phyloP scores from a whole-genome alignment of 2,329 filamentous ascomycete genomes.

The Pseudogymnoascus destructans region DNA sequence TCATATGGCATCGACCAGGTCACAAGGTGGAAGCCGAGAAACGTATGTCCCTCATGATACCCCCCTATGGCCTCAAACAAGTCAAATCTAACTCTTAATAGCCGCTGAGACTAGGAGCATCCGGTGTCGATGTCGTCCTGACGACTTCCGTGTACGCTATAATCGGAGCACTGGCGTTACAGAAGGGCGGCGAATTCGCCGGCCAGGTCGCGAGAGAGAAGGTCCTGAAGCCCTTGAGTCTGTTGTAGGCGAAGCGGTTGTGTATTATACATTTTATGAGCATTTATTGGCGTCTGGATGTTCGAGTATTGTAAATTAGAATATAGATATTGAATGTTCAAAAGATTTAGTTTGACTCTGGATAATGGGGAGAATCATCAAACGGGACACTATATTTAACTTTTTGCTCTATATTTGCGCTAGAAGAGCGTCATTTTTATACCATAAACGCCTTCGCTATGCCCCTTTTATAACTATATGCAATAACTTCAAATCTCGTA shows the following conservation, averaged over 20 bases:
- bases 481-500: background rate
- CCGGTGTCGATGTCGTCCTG: conserved; percentile 63
- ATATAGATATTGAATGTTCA: conserved; percentile 3
- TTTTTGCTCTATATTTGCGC: background rate
- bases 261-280: conserved; percentile 9
- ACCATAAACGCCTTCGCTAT: conserved; percentile 5
- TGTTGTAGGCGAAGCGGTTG: conserved; percentile 19
- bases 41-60: conserved; percentile 41
- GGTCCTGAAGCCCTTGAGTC: conserved; percentile 24
- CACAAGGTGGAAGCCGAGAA: conserved; percentile 76
- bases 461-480: background rate
- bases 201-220: conserved; percentile 62
- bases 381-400: background rate
- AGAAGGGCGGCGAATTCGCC: conserved; percentile 69
- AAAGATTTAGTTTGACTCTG: background rate
- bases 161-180: conserved; percentile 77
- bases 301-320: conserved; percentile 23
- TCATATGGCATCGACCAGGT: conserved; percentile 61
- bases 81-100: conserved; percentile 22
- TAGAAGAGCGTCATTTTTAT: background rate
- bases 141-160: conserved; percentile 72
- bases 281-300: conserved; percentile 13
- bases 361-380: background rate
- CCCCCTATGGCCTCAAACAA: background rate
- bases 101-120: conserved; percentile 55